A percentile compares a stretch with the other conserved stretches of the same genome.
phyloP scores from a whole-genome alignment of 23 red algal species.

The Cyanidiococcus yangmingshanensis region DNA sequence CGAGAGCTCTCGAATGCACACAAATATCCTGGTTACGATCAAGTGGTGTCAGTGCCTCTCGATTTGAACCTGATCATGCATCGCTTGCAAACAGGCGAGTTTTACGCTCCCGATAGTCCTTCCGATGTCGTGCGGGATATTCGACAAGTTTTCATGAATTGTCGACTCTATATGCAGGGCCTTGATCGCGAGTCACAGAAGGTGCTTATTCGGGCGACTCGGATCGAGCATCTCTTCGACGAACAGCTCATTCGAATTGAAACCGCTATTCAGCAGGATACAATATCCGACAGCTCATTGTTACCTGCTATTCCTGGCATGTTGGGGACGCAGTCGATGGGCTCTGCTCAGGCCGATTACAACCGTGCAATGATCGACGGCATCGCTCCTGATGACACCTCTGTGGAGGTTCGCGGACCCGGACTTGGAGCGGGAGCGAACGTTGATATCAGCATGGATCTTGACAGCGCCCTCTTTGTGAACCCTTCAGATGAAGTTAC shows the following conservation, averaged over 20 bases:
- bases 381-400: too few species aligned
- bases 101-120: not conserved
- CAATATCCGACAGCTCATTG: too few species aligned
- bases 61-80: constrained; percentile 1
- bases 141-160: not conserved
- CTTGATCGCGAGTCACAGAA: not conserved
- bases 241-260: not conserved
- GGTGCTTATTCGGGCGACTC: not conserved
- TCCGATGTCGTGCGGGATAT: constrained; percentile 10
- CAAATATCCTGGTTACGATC: not conserved
- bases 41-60: not conserved
- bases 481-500: too few species aligned
- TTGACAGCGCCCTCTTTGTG: too few species aligned
- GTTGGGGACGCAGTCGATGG: too few species aligned
- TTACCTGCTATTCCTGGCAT: too few species aligned
- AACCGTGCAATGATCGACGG: too few species aligned
- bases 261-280: too few species aligned
- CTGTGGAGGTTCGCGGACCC: too few species aligned
- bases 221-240: constrained; percentile 3
- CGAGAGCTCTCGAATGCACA: not conserved
- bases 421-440: too few species aligned
- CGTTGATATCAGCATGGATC: too few species aligned
- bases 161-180: constrained; percentile 1
- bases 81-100: not conserved
- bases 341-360: too few species aligned